Conservation (phyloP, 225 moss, liverwort and hornwort species). For the Marchantia polymorpha region DNA sequence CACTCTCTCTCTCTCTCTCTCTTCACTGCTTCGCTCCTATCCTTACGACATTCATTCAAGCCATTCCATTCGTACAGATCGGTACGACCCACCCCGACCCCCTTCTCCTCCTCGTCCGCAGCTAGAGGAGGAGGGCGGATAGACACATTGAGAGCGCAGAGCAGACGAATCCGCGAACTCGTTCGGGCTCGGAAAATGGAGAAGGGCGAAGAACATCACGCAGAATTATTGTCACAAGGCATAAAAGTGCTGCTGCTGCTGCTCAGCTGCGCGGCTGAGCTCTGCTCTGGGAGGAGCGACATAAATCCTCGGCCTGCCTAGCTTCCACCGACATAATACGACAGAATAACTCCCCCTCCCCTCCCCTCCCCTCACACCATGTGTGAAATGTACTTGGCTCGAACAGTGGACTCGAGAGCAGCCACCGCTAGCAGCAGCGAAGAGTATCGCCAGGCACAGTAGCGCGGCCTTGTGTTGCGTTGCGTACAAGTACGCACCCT, state of each 20-base stretch:
- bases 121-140: neutral
- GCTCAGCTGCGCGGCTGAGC: neutral
- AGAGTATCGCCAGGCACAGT: too few relatives aligned
- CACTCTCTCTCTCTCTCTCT: neutral
- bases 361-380: neutral
- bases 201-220: neutral
- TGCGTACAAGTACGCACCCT: neutral
- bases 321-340: constrained; percentile 24
- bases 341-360: neutral
- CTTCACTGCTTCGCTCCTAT: neutral
- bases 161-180: too few relatives aligned
- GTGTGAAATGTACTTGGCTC: neutral
- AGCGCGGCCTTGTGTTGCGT: too few relatives aligned
- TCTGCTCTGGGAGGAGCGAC: neutral
- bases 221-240: neutral
- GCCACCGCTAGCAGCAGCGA: neutral
- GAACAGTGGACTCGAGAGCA: neutral
- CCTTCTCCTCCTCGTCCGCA: neutral
- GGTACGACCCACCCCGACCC: neutral
- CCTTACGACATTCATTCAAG: neutral
- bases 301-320: neutral
- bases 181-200: neutral
- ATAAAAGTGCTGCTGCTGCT: neutral
- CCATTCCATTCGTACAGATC: neutral
- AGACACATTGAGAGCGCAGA: too few relatives aligned